phyloP scores from a whole-genome alignment of 2,329 filamentous ascomycete species.

The Fusarium torreyae region DNA sequence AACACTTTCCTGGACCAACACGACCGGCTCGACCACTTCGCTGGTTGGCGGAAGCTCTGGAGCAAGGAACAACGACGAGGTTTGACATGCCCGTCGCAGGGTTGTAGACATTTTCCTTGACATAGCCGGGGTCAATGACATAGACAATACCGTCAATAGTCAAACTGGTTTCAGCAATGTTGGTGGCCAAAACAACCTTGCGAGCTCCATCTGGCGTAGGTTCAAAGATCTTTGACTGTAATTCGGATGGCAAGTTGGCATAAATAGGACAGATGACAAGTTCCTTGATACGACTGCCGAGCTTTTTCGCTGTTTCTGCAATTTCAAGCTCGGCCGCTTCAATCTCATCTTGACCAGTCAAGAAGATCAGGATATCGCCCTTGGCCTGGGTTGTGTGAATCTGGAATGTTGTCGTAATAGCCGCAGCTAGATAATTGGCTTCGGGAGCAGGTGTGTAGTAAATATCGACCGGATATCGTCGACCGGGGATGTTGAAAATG shows the following conservation, averaged over 20 bases:
- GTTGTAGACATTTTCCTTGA: slow-evolving; percentile 96
- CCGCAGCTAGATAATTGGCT: slow-evolving; percentile 92
- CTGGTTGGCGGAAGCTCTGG: slow-evolving; percentile 92
- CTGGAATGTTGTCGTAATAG: slow-evolving; percentile 94
- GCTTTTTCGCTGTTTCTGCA: slow-evolving; percentile 86
- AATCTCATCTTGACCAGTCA: slow-evolving; percentile 97
- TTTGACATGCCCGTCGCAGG: slow-evolving; percentile 93
- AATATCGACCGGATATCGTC: slow-evolving; percentile 90
- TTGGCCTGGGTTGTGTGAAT: slow-evolving; percentile 89
- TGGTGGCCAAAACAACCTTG: slow-evolving; percentile 95
- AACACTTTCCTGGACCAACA: slow-evolving; percentile 93
- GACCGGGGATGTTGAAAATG: slow-evolving; percentile 94
- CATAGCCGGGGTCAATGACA: slow-evolving; percentile 95
- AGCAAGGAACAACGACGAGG: slow-evolving; percentile 91
- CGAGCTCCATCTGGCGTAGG: slow-evolving; percentile 87
- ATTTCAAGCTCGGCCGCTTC: slow-evolving; percentile 88
- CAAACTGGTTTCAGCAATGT: slow-evolving; percentile 95
- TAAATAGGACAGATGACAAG: slow-evolving; percentile 95
- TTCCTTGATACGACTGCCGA: slow-evolving; percentile 87
- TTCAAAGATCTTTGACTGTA: slow-evolving; percentile 95
- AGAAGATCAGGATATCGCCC: slow-evolving; percentile 93
- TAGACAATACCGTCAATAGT: slow-evolving; percentile 98
- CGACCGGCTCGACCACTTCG: slow-evolving; percentile 92
- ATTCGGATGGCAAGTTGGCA: slow-evolving; percentile 89
- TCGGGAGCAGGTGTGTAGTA: slow-evolving; percentile 93